Evolutionary conservation across 495 filamentous ascomycete genomes (phyloP).

Genomic region (Trichoderma parareesei): DNA sequence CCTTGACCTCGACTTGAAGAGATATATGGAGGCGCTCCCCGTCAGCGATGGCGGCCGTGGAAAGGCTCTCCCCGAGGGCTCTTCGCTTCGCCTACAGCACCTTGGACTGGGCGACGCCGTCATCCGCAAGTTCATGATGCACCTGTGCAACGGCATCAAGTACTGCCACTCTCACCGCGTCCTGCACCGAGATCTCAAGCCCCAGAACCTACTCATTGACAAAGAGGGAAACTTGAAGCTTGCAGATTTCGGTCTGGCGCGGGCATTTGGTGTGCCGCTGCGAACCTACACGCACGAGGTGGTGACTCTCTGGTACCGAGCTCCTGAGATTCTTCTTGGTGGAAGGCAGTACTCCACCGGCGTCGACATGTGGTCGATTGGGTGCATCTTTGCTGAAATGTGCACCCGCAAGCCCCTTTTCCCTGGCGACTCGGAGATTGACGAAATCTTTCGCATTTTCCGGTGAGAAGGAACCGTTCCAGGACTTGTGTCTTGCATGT

Average conservation of each 20-base stretch:
- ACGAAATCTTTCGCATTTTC: conserved; percentile 99
- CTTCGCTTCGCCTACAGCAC: conserved; percentile 51
- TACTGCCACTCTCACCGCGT: conserved; percentile 96
- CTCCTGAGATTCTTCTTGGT: conserved; percentile 95
- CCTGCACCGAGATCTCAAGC: conserved; percentile 93
- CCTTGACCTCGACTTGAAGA: conserved; percentile 90
- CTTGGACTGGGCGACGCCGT: conserved; percentile 82
- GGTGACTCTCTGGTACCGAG: conserved; percentile 95
- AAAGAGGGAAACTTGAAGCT: conserved; percentile 93
- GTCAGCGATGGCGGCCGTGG: conserved; percentile 83
- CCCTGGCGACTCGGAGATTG: conserved; percentile 97
- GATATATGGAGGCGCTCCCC: conserved; percentile 97
- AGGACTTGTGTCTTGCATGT: background rate
- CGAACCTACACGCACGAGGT: conserved; percentile 98
- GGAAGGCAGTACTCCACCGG: conserved; percentile 97
- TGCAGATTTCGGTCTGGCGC: conserved; percentile 92
- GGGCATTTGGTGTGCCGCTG: conserved; percentile 93
- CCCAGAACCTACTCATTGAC: conserved; percentile 94
- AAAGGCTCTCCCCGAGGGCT: conserved; percentile 77
- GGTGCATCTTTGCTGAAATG: conserved; percentile 99
- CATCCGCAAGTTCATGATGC: conserved; percentile 96
- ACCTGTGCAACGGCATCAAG: conserved; percentile 81
- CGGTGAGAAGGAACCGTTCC: conserved; percentile 44
- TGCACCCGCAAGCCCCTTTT: conserved; percentile 96
- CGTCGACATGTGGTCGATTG: conserved; percentile 98